Evolutionary conservation across 257 asterid genomes (phyloP).

Genomic region (Avicennia marina): DNA sequence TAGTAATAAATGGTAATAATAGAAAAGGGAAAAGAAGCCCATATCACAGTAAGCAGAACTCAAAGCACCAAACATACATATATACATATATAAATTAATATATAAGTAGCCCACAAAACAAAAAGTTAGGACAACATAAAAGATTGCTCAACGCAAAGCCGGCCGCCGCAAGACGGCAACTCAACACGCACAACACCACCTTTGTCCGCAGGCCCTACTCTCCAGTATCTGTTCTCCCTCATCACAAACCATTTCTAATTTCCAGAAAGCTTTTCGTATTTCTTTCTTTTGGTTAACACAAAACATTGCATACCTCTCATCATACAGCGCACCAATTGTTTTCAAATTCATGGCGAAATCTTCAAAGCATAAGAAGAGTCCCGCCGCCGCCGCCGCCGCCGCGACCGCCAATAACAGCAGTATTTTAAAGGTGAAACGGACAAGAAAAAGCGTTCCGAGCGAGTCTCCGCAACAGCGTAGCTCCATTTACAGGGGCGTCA

Average conservation of each 20-base stretch:
- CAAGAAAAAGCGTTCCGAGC: conserved; percentile 62
- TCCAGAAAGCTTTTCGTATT: too few relatives aligned
- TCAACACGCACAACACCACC: conserved; percentile 17
- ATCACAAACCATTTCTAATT: too few relatives aligned
- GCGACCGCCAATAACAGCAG: background rate
- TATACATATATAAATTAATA: too few relatives aligned
- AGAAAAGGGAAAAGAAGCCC: conserved; percentile 21
- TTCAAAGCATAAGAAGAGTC: conserved; percentile 30
- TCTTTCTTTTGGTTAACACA: background rate
- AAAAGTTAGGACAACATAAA: conserved; percentile 8
- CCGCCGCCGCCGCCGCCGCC: conserved; percentile 2
- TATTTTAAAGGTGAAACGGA: conserved; percentile 35
- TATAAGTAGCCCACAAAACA: conserved; percentile 16
- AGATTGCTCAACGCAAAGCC: conserved; percentile 7
- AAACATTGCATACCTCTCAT: background rate
- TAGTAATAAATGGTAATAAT: background rate
- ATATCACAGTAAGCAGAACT: conserved; percentile 8
- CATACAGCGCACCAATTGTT: background rate
- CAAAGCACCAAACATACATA: too few relatives aligned
- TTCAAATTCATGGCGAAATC: conserved; percentile 58
- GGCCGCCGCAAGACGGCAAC: conserved; percentile 50
- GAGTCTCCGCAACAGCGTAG: conserved; percentile 87
- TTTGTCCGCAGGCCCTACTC: conserved; percentile 31
- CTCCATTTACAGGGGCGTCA: conserved; percentile 85
- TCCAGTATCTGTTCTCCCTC: conserved; percentile 3